Conservation (phyloP, 139 green algal genomes). For the Picochlorum costavermella region DNA sequence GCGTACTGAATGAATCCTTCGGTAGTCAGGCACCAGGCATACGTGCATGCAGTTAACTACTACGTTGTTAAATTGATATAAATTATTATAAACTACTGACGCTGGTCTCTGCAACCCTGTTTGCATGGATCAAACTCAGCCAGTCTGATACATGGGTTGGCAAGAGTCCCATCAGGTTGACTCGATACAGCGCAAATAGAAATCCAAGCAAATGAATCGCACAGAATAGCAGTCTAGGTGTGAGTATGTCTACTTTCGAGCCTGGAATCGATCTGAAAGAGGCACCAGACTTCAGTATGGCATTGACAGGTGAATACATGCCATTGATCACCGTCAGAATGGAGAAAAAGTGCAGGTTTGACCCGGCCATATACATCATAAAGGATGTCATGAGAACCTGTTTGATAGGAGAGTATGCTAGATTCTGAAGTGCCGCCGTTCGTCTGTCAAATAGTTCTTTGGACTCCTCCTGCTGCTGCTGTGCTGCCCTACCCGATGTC, state of each 20-base stretch:
- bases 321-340: slow-evolving; percentile 82
- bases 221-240: slow-evolving; percentile 69
- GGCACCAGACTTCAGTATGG: slow-evolving; percentile 62
- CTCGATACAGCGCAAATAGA: slow-evolving; percentile 72
- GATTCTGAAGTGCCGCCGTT: slow-evolving; percentile 18
- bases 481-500: slow-evolving; percentile 4
- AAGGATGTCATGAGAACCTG: slow-evolving; percentile 79
- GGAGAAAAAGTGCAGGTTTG: slow-evolving; percentile 83
- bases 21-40: no score
- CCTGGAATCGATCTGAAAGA: slow-evolving; percentile 53
- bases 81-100: not conserved
- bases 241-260: slow-evolving; percentile 52
- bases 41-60: no score
- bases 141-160: slow-evolving; percentile 81
- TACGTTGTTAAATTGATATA: no score
- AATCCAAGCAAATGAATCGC: slow-evolving; percentile 61
- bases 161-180: slow-evolving; percentile 84
- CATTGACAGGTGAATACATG: slow-evolving; percentile 64
- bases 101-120: slow-evolving; percentile 15
- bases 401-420: slow-evolving; percentile 23
- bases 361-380: slow-evolving; percentile 95
- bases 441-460: slow-evolving; percentile 11
- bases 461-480: not conserved
- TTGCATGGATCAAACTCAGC: slow-evolving; percentile 44
- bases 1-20: no score